These are phyloP conservation scores for Stenogyne calaminthoides DNA, from an alignment of 305 asterid genomes.

Conservation along the genomic window DNA sequence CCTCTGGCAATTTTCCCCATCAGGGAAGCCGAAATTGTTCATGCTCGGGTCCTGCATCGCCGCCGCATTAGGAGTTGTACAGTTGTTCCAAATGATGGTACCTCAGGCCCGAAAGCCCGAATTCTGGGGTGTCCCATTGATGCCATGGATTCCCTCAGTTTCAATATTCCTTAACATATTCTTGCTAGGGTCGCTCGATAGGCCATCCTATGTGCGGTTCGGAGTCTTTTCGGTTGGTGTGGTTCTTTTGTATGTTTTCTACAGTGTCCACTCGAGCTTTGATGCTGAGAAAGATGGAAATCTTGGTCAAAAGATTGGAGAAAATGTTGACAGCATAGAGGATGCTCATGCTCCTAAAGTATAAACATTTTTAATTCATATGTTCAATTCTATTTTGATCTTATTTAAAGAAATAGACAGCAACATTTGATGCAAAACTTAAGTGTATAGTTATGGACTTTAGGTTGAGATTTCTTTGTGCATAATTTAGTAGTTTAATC, in stretches of 20 bases:
- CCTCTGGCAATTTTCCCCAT: slow-evolving; percentile 70
- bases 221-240: slow-evolving; percentile 71
- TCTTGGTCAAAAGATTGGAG: slow-evolving; percentile 51
- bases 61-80: slow-evolving; percentile 55
- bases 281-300: slow-evolving; percentile 79
- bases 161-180: slow-evolving; percentile 91
- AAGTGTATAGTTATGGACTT: slow-evolving; percentile 36
- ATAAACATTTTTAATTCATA: slow-evolving; percentile 19
- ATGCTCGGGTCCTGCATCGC: slow-evolving; percentile 72
- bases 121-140: slow-evolving; percentile 94
- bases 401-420: neutral
- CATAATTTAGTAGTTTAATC: slow-evolving; percentile 30
- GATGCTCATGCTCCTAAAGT: slow-evolving; percentile 45
- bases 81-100: slow-evolving; percentile 63
- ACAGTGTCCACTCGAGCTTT: slow-evolving; percentile 92
- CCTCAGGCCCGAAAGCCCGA: slow-evolving; percentile 80
- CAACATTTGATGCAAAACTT: neutral
- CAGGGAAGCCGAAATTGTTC: slow-evolving; percentile 72
- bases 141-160: slow-evolving; percentile 96
- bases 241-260: slow-evolving; percentile 69
- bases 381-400: slow-evolving; percentile 1
- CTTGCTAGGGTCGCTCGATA: slow-evolving; percentile 72
- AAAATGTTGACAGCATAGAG: slow-evolving; percentile 47
- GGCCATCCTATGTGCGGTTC: slow-evolving; percentile 71
- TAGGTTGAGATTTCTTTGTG: slow-evolving; percentile 23